phyloP scores from a whole-genome alignment of 176 grass and related monocot genomes.

The Oryza coarctata region DNA sequence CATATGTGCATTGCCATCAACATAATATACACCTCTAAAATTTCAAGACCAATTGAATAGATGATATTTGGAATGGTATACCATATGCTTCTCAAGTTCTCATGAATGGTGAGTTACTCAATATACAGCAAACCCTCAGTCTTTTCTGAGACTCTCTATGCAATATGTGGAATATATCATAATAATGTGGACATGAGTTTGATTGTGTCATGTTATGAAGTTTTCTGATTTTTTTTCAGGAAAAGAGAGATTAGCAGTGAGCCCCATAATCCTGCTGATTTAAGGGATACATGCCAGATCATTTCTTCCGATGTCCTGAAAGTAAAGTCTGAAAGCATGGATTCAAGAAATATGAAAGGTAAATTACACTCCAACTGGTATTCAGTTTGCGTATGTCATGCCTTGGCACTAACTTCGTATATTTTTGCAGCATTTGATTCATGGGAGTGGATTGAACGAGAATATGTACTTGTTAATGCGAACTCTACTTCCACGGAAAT shows the following conservation, averaged over 20 bases:
- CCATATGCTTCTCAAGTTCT: not conserved
- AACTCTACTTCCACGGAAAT: conserved; percentile 52
- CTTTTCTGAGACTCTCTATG: not conserved
- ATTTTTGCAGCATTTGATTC: conserved; percentile 60
- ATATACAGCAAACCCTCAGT: conserved; percentile 1
- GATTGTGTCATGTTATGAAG: conserved; percentile 3
- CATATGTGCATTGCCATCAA: not conserved
- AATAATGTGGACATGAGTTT: not conserved
- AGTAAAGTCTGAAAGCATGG: conserved; percentile 36
- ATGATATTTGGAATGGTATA: not conserved
- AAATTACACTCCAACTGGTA: not conserved
- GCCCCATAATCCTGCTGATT: conserved; percentile 12
- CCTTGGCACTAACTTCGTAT: conserved; percentile 28
- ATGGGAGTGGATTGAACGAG: conserved; percentile 69
- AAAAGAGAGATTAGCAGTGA: conserved; percentile 4
- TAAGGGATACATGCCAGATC: conserved; percentile 21
- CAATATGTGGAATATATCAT: not conserved
- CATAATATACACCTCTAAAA: not conserved
- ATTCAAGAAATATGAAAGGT: conserved; percentile 46
- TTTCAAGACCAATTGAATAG: not conserved
- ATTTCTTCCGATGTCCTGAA: conserved; percentile 27
- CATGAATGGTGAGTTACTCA: conserved; percentile 1
- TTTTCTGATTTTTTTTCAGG: conserved; percentile 33
- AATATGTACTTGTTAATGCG: conserved; percentile 60
- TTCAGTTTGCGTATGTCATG: not conserved